These are phyloP conservation scores for Breynia disticha DNA, from an alignment of 441 rosid genomes.

Conservation along the genomic window DNA sequence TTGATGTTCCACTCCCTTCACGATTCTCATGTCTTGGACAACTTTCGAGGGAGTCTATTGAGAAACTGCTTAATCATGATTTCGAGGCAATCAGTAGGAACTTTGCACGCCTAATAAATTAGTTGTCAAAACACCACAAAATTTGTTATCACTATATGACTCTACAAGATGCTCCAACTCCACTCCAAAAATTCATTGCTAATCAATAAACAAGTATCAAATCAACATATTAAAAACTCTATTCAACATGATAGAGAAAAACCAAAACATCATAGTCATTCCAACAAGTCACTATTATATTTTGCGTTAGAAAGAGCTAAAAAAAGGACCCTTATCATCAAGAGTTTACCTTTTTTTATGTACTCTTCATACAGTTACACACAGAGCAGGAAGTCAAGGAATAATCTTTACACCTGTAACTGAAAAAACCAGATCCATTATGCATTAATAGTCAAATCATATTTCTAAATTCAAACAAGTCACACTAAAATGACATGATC, in stretches of 20 bases:
- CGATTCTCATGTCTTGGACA: constrained; percentile 52
- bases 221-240: constrained; percentile 3
- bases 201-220: constrained; percentile 19
- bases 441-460: constrained; percentile 9
- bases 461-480: background rate
- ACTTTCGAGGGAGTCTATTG: constrained; percentile 79
- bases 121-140: constrained; percentile 9
- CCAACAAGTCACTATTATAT: no score
- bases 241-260: constrained; percentile 7
- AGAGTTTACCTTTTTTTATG: background rate
- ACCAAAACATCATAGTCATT: background rate
- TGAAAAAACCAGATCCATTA: constrained; percentile 18
- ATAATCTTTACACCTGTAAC: constrained; percentile 8
- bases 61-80: constrained; percentile 75
- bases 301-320: no score
- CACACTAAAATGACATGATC: constrained; percentile 8
- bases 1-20: constrained; percentile 44
- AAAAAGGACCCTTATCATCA: background rate
- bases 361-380: background rate
- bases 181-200: constrained; percentile 12
- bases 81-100: constrained; percentile 8
- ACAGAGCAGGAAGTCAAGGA: background rate
- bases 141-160: constrained; percentile 4
- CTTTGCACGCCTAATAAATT: constrained; percentile 9
- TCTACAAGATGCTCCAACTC: background rate